Evolutionary conservation across 2,329 filamentous ascomycete genomes (phyloP).

Genomic region (Claviceps sp.): DNA sequence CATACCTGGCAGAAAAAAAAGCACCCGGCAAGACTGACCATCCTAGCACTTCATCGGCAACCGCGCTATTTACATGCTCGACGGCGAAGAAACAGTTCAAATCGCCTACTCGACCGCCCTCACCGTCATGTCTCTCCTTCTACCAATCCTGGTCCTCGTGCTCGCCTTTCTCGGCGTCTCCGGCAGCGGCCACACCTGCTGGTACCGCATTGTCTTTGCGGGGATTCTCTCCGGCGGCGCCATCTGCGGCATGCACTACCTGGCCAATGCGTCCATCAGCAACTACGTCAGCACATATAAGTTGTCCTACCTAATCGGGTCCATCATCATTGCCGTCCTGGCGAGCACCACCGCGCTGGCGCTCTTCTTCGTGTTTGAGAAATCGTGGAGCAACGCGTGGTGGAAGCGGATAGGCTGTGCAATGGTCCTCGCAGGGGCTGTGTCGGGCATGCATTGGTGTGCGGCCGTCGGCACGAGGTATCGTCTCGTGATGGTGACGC

Average conservation of each 20-base stretch:
- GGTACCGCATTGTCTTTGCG: constrained; percentile 44
- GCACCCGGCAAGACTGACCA: not conserved
- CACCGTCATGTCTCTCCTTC: constrained; percentile 62
- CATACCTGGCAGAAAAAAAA: too few relatives aligned
- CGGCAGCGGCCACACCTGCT: constrained; percentile 39
- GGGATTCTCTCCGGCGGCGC: constrained; percentile 60
- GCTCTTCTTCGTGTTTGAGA: constrained; percentile 64
- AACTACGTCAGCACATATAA: constrained; percentile 58
- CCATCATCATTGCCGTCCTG: constrained; percentile 55
- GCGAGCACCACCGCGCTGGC: constrained; percentile 56
- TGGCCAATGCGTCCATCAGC: constrained; percentile 64
- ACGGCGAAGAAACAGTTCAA: constrained; percentile 48
- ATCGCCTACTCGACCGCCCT: constrained; percentile 59
- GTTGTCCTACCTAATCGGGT: constrained; percentile 46
- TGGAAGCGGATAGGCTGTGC: constrained; percentile 59
- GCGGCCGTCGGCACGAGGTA: constrained; percentile 59
- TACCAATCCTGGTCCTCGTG: constrained; percentile 61
- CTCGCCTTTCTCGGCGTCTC: constrained; percentile 60
- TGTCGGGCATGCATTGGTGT: constrained; percentile 79
- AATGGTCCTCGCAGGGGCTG: constrained; percentile 55
- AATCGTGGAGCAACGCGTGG: constrained; percentile 63
- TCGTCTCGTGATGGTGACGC: constrained; percentile 31
- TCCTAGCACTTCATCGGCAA: constrained; percentile 49
- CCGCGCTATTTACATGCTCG: constrained; percentile 55
- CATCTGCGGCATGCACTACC: constrained; percentile 74